Evolutionary conservation across 805 yeast genomes (phyloP), one percentile per base, ranked within the genome.

Genomic region (Yarrowia phangngaensis): DNA sequence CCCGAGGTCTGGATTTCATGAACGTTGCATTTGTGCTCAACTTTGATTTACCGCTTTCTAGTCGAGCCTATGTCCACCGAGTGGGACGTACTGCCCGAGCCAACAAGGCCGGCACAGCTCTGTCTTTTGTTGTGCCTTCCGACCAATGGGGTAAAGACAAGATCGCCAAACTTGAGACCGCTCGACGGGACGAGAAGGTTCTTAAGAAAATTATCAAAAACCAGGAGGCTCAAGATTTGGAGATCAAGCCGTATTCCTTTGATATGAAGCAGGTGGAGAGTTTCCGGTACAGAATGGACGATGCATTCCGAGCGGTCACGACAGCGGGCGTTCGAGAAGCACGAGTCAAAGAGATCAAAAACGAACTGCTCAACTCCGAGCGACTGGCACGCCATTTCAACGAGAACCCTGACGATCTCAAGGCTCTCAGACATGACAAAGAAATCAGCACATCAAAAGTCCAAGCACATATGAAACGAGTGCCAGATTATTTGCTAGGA

Each of bases 61-160:
- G 97, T 4, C 84, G 82, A 62, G 78, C 95, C 3, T 92, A 92
- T 62, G 81, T 87, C 22, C 98, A 92, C 66, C 77, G 98, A 63
- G 78, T 92, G 27, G 98, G 98, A 45, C 80, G 98, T 70, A 92
- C 98, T 4, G 98, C 98, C 4, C 80, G 98, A 68, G 97, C 95
- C 6, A 95, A 96, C 48, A 88, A 86, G 62, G 74, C 92, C 1
- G 98, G 98, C 52, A 89, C 87, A 77, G 84, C 97, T 0, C 73
- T 92, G 50, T 88, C 97, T 13, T 92, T 90, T 69, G 92, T 89
- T 14, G 87, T 90, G 19, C 84, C 92, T 20, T 68, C 71, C 24
- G 84, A 81, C 54, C 89, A 85, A 60, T 81, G 83, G 68, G 96
- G 95, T 23, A 86, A 84, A 60, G 96, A 92, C 67, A 87, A 81